Evolutionary conservation across 129 eudicot genomes (phyloP).

Genomic region (Flaveria bidentis): DNA sequence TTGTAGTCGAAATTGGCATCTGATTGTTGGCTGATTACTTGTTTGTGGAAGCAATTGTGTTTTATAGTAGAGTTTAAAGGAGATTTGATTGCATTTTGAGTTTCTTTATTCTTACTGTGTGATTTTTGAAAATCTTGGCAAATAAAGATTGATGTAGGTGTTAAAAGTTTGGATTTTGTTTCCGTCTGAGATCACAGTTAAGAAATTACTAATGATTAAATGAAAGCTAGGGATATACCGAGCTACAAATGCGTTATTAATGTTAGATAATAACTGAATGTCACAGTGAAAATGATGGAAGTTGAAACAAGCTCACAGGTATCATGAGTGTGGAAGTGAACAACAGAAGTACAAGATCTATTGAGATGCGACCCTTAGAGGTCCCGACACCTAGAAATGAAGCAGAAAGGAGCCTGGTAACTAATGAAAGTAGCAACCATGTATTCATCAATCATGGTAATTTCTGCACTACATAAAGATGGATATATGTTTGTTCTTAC

Average conservation of each 20-base stretch:
- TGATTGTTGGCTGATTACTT: neutral
- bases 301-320: conserved; percentile 33
- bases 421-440: conserved; percentile 33
- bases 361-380: conserved; percentile 44
- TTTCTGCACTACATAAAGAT: neutral
- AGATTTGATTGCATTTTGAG: neutral
- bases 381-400: conserved; percentile 32
- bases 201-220: neutral
- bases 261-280: conserved; percentile 7
- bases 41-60: neutral
- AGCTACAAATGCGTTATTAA: neutral
- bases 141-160: conserved; percentile 1
- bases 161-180: neutral
- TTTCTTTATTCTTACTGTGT: neutral
- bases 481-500: neutral
- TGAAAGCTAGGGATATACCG: neutral
- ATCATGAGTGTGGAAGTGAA: conserved; percentile 49
- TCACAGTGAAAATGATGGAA: conserved; percentile 49
- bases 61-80: neutral
- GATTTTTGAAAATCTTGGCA: neutral
- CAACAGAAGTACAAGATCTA: conserved; percentile 28
- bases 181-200: neutral
- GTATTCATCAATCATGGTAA: conserved; percentile 66
- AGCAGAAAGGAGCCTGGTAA: conserved; percentile 40
- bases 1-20: neutral